A percentile compares a stretch with the other conserved stretches of the same genome.
Conservation (phyloP, 208 protist genomes). For the Trypanosoma vivax region DNA sequence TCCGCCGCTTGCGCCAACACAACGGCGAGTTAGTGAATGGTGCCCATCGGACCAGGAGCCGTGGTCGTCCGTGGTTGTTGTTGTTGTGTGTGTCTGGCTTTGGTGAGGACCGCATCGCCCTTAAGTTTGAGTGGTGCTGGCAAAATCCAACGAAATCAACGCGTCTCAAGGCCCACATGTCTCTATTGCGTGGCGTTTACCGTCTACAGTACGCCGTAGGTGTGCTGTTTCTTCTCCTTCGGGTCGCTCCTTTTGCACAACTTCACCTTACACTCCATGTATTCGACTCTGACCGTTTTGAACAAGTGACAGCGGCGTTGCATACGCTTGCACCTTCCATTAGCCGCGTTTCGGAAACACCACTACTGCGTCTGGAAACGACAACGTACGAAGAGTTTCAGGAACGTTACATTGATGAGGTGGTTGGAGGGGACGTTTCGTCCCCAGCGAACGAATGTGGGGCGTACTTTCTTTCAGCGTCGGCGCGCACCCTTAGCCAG, state of each 20-base stretch:
- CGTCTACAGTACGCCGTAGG: conserved; percentile 55
- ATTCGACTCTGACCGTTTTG: conserved; percentile 42
- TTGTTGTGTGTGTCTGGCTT: conserved; percentile 92
- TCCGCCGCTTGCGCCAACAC: conserved; percentile 90
- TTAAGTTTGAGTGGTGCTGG: conserved; percentile 96
- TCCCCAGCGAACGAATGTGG: conserved; percentile 1
- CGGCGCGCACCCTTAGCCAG: background rate
- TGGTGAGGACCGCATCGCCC: conserved; percentile 72
- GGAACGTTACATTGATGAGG: conserved; percentile 29
- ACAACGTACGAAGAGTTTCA: conserved; percentile 50
- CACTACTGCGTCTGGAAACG: conserved; percentile 50
- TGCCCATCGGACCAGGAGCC: conserved; percentile 66
- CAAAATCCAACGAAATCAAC: conserved; percentile 75
- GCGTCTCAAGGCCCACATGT: conserved; percentile 32
- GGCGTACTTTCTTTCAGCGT: conserved; percentile 15
- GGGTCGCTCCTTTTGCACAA: conserved; percentile 47
- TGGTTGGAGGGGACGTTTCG: background rate
- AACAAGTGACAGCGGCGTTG: conserved; percentile 21
- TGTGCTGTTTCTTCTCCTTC: conserved; percentile 50
- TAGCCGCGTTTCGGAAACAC: conserved; percentile 23
- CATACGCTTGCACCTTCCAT: conserved; percentile 18
- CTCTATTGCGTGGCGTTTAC: conserved; percentile 23
- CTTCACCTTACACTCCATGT: conserved; percentile 71
- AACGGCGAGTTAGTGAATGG: conserved; percentile 92
- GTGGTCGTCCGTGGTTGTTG: conserved; percentile 86